phyloP scores from a whole-genome alignment of 768 basidiomycete species.

The Tephrocybe rancida region DNA sequence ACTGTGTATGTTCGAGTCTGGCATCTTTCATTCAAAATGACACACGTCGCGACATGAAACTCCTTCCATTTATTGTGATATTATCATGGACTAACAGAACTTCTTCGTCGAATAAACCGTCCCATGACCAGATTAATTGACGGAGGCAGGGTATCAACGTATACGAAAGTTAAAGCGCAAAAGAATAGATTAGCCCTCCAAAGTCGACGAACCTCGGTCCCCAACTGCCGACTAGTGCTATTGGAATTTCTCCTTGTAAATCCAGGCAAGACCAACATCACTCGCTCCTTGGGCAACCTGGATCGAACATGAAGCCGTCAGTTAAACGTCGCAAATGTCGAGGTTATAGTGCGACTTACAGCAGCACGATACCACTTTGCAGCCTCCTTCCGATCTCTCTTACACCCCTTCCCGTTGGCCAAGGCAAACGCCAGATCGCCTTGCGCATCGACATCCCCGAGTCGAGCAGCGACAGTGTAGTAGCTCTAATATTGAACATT shows the following conservation, averaged over 20 bases:
- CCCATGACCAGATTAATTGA: too few relatives aligned
- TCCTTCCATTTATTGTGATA: too few relatives aligned
- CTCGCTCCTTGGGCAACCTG: conserved; percentile 69
- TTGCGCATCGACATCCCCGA: conserved; percentile 89
- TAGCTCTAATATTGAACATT: conserved; percentile 58
- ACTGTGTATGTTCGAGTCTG: too few relatives aligned
- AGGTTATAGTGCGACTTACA: conserved; percentile 40
- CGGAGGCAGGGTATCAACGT: too few relatives aligned
- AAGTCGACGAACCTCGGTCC: background rate
- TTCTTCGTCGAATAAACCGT: too few relatives aligned
- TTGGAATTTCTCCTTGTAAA: conserved; percentile 86
- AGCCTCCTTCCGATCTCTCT: conserved; percentile 84
- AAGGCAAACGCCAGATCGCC: conserved; percentile 84
- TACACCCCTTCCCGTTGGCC: conserved; percentile 86
- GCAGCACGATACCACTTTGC: conserved; percentile 93
- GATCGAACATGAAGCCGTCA: background rate
- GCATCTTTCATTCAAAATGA: too few relatives aligned
- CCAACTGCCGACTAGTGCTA: conserved; percentile 13
- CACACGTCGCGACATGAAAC: too few relatives aligned
- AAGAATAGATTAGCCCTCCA: background rate
- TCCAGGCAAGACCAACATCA: conserved; percentile 87
- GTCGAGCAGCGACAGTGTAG: conserved; percentile 77
- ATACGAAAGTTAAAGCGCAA: too few relatives aligned
- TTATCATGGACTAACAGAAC: too few relatives aligned
- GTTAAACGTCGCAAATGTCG: background rate